Conservation (phyloP, 306 rosid species). For the Cicer cuneatum region DNA sequence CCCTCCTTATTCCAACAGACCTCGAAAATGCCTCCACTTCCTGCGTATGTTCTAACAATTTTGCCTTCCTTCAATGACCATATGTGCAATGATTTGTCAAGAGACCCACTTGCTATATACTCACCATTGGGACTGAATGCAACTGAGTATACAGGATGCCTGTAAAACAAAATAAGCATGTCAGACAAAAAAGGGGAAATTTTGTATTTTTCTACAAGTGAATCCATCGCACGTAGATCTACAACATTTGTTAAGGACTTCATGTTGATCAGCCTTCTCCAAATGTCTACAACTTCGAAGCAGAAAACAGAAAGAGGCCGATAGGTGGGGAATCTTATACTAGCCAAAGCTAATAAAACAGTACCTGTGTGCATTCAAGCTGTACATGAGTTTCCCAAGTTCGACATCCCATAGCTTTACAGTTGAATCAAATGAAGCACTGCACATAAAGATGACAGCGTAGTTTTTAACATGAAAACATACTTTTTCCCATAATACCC, state of each 20-base stretch:
- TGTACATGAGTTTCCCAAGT: slow-evolving; percentile 72
- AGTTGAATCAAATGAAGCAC: slow-evolving; percentile 96
- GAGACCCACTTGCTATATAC: slow-evolving; percentile 88
- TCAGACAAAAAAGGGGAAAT: slow-evolving; percentile 9
- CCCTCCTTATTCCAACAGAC: slow-evolving; percentile 95
- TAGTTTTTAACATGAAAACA: slow-evolving; percentile 20
- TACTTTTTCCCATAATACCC: background rate
- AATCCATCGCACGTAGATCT: slow-evolving; percentile 7
- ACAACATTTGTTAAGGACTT: slow-evolving; percentile 2
- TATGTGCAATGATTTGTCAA: slow-evolving; percentile 76
- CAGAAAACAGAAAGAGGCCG: background rate
- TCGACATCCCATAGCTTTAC: slow-evolving; percentile 94
- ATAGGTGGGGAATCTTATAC: background rate
- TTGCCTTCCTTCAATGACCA: slow-evolving; percentile 89
- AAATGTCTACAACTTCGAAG: background rate
- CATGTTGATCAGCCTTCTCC: slow-evolving; percentile 17
- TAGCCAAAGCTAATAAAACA: background rate
- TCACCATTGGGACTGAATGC: slow-evolving; percentile 92
- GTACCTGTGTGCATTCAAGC: slow-evolving; percentile 92
- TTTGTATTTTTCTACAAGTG: background rate
- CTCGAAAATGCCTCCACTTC: slow-evolving; percentile 84
- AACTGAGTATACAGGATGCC: slow-evolving; percentile 82
- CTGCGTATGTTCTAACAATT: slow-evolving; percentile 74
- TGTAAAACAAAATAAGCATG: slow-evolving; percentile 37
- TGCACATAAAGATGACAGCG: slow-evolving; percentile 43